These are phyloP conservation scores for Penicillium canariense DNA, from an alignment of 495 filamentous ascomycete genomes.

Conservation along the genomic window DNA sequence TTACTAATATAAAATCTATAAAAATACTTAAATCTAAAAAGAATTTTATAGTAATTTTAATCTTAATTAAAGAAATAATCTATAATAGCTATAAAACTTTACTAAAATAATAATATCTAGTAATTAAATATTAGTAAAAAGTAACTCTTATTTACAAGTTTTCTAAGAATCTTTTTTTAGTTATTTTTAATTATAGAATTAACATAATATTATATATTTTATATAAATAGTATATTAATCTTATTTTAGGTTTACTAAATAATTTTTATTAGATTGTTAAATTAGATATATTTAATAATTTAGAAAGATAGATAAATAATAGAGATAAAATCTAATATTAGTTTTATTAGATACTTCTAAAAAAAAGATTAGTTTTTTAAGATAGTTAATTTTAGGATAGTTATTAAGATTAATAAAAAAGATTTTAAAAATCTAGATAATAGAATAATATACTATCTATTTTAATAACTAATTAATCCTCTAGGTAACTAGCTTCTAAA, in stretches of 20 bases:
- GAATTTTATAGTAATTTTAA: not conserved
- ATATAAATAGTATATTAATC: not conserved
- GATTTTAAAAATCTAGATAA: not conserved
- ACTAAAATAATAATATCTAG: too few relatives aligned
- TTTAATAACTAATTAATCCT: not conserved
- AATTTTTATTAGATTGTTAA: not conserved
- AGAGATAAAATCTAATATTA: not conserved
- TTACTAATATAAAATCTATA: not conserved
- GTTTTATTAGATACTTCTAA: not conserved
- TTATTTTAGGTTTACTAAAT: not conserved
- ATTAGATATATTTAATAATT: not conserved
- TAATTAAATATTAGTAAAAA: too few relatives aligned
- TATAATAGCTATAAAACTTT: not conserved
- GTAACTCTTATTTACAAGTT: not conserved
- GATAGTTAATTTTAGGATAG: not conserved
- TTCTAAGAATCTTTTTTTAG: not conserved
- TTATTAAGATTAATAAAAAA: not conserved
- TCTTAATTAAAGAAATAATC: not conserved
- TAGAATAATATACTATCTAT: not conserved
- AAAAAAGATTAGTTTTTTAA: not conserved
- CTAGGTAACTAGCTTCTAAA: not conserved
- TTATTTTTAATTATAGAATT: not conserved
- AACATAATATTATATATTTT: not conserved
- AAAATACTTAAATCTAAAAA: not conserved
- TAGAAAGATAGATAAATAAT: not conserved